These are phyloP conservation scores for Sugiyamaella xylanicola DNA, from an alignment of 1,139 yeast genomes.

Conservation along the genomic window DNA sequence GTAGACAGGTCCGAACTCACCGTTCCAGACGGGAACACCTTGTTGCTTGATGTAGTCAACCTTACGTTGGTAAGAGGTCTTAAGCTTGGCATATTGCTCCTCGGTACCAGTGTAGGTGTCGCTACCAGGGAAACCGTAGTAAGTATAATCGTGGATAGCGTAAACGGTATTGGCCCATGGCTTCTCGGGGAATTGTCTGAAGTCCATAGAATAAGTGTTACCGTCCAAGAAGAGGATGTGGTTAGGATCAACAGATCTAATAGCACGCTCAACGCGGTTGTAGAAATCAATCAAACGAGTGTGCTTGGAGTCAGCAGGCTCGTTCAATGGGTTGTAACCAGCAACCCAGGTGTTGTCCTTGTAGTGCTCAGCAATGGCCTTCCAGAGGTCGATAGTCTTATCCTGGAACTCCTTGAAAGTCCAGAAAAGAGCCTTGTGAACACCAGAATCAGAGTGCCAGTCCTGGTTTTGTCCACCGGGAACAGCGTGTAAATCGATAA, in stretches of 20 bases:
- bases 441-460: slow-evolving; percentile 51
- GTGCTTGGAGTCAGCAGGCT: slow-evolving; percentile 49
- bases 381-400: slow-evolving; percentile 48
- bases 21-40: slow-evolving; percentile 54
- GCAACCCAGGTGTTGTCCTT: slow-evolving; percentile 50
- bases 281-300: slow-evolving; percentile 45
- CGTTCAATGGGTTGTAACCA: slow-evolving; percentile 54
- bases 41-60: slow-evolving; percentile 45
- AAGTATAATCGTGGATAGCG: slow-evolving; percentile 50
- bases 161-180: slow-evolving; percentile 47
- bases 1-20: slow-evolving; percentile 55
- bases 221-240: slow-evolving; percentile 51
- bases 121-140: slow-evolving; percentile 46
- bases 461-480: slow-evolving; percentile 56
- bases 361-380: slow-evolving; percentile 47
- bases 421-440: slow-evolving; percentile 51
- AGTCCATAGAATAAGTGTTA: slow-evolving; percentile 53
- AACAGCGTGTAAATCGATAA: slow-evolving; percentile 49
- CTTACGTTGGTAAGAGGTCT: slow-evolving; percentile 46
- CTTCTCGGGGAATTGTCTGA: slow-evolving; percentile 47
- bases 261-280: slow-evolving; percentile 41
- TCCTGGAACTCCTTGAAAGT: slow-evolving; percentile 51
- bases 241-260: slow-evolving; percentile 48
- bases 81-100: slow-evolving; percentile 43
- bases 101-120: slow-evolving; percentile 43